Evolutionary conservation across 225 moss, liverwort and hornwort species (phyloP), one percentile per base, ranked within the genome.

Genomic region (Physcomitrellopsis africana): DNA sequence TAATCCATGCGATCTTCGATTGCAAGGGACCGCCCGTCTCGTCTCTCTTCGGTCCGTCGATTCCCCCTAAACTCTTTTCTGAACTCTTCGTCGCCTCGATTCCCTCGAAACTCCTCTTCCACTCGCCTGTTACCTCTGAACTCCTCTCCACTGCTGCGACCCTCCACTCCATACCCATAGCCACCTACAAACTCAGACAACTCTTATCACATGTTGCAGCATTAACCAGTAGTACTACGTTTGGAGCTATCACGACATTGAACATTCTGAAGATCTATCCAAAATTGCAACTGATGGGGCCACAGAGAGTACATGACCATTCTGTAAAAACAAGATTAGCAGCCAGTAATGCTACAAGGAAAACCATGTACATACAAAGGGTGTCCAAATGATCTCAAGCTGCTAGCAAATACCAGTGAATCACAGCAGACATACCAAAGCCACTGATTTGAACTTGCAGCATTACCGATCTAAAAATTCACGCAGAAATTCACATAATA

Each of bases 11-110:
- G 65, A 60, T 78, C 82, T 52, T 82, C 82, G 37, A 53, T 53
- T 46, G 78, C 61, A 80, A 74, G 54, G 73, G 83, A 46, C 46
- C 58, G 69, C 51, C 51, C 81, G 73, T 53, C 85, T 63, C 20
- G 74, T 64, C 72, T 73, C 58, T 72, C 79, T 26, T 80, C 68
- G 3, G 10, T 69, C 81, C 79, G 69, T 71, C 85, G 73, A 55
- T 78, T 78, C 8, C 74, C 74, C 67, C 72, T 3, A 22, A 65
- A 76, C 53, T 82, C 79, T 20, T 72, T 72, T 77, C 75, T 16
- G 10, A 65, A 53, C 10, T 79, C 87, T 11, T 76, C 77, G 14
- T 72, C 77, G 22, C 56, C 56, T 90, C 85, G 60, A 70, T 86
- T 72, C 1, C 60, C 83, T 77, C 70, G 55, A 53, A 52, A 53